These are phyloP conservation scores for Saccharomyces hybrid DNA, from an alignment of 1,139 yeast genomes.

Conservation along the genomic window DNA sequence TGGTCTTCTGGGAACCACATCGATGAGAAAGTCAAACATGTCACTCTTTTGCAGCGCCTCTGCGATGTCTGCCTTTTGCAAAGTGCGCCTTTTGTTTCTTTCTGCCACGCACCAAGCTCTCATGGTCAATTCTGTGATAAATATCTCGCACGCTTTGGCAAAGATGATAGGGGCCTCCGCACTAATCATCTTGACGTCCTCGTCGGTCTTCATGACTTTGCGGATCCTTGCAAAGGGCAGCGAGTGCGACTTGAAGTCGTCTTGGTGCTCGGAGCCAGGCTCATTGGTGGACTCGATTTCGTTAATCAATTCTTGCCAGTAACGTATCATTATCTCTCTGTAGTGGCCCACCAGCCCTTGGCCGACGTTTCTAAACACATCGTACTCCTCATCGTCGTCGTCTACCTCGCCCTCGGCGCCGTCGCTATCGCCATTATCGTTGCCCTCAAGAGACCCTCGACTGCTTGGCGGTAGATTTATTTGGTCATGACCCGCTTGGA, in stretches of 20 bases:
- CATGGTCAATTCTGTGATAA: slow-evolving; percentile 94
- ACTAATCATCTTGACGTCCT: slow-evolving; percentile 92
- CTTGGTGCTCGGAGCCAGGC: slow-evolving; percentile 24
- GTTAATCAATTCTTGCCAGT: slow-evolving; percentile 94
- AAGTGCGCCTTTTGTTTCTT: slow-evolving; percentile 85
- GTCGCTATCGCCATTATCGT: neutral
- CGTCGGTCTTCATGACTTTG: slow-evolving; percentile 92
- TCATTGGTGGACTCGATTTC: slow-evolving; percentile 52
- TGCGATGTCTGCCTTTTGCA: slow-evolving; percentile 90
- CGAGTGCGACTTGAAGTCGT: slow-evolving; percentile 86
- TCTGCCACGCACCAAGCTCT: slow-evolving; percentile 99
- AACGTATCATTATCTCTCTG: slow-evolving; percentile 83
- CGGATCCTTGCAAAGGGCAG: slow-evolving; percentile 91
- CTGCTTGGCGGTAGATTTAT: neutral
- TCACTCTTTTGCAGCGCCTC: slow-evolving; percentile 91
- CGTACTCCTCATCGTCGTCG: slow-evolving; percentile 38
- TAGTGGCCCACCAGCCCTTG: slow-evolving; percentile 82
- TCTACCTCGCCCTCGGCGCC: slow-evolving; percentile 6
- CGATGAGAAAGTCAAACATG: slow-evolving; percentile 94
- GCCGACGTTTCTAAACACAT: slow-evolving; percentile 86
- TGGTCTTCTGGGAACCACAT: slow-evolving; percentile 70
- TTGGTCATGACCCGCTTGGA: neutral
- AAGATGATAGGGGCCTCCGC: slow-evolving; percentile 97
- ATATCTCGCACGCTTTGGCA: slow-evolving; percentile 96
- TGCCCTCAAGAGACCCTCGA: neutral